Evolutionary conservation across 1,284 basidiomycete genomes (phyloP).

Genomic region (Pascua sp.): DNA sequence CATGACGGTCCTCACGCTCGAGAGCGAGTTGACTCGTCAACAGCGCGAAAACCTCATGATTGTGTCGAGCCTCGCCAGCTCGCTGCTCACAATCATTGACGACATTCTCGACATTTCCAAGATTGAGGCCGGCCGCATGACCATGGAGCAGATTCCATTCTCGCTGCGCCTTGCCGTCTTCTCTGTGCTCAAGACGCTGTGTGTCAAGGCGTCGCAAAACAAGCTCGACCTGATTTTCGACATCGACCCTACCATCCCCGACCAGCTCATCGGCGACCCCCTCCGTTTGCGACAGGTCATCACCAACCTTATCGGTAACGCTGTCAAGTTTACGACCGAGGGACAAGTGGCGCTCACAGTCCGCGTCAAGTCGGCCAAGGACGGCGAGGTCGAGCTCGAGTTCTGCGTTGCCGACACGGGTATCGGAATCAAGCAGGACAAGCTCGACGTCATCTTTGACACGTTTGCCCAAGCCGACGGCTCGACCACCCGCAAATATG

Average conservation of each 20-base stretch:
- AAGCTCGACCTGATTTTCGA: conserved; percentile 96
- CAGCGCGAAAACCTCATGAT: conserved; percentile 91
- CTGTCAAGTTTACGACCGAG: conserved; percentile 91
- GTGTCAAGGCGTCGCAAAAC: conserved; percentile 96
- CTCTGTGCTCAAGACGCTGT: conserved; percentile 95
- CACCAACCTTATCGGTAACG: conserved; percentile 85
- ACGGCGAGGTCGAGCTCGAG: conserved; percentile 80
- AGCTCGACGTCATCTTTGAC: conserved; percentile 97
- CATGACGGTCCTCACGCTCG: conserved; percentile 73
- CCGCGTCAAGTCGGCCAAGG: conserved; percentile 62
- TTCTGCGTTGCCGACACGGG: conserved; percentile 98
- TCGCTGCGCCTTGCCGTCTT: conserved; percentile 97
- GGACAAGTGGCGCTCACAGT: conserved; percentile 91
- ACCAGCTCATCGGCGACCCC: conserved; percentile 95
- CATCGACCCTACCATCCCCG: conserved; percentile 91
- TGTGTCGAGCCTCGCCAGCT: conserved; percentile 90
- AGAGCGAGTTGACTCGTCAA: conserved; percentile 85
- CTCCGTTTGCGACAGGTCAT: conserved; percentile 76
- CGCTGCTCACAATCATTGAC: conserved; percentile 93
- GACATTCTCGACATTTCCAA: conserved; percentile 98
- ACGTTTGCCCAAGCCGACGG: conserved; percentile 99
- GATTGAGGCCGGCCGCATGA: conserved; percentile 98
- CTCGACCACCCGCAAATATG: conserved; percentile 92
- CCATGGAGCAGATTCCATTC: conserved; percentile 97
- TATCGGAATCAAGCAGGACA: conserved; percentile 98